These are phyloP conservation scores for Podospora australis DNA, from an alignment of 495 filamentous ascomycete species.

Conservation along the genomic window DNA sequence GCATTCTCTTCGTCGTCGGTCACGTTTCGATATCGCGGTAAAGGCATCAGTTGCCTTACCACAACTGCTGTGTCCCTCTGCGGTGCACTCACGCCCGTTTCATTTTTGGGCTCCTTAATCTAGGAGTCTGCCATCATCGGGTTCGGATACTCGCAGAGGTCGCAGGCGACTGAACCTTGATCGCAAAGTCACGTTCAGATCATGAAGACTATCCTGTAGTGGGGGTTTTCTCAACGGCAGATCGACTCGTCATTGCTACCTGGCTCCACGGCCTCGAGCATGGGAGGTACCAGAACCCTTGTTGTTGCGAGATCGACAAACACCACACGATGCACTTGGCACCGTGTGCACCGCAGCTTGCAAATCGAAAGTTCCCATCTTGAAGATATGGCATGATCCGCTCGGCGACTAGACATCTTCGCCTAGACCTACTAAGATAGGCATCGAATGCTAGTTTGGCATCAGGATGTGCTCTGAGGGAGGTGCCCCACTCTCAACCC, in stretches of 20 bases:
- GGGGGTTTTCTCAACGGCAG: too few relatives aligned
- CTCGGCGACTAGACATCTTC: background rate
- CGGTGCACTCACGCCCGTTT: conserved; percentile 1
- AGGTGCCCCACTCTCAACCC: background rate
- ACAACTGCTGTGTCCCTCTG: background rate
- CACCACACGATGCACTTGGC: too few relatives aligned
- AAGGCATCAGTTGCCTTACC: background rate
- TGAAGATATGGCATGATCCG: background rate
- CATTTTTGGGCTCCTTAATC: background rate
- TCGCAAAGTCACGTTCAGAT: too few relatives aligned
- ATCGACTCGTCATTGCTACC: background rate
- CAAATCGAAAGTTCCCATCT: background rate
- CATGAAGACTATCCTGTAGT: too few relatives aligned
- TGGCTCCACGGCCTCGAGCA: background rate
- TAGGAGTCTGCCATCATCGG: background rate
- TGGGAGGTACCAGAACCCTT: too few relatives aligned
- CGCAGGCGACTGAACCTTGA: too few relatives aligned
- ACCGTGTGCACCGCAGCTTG: too few relatives aligned
- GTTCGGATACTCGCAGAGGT: background rate
- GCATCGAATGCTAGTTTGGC: background rate
- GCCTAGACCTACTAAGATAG: conserved; percentile 1
- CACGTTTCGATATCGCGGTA: background rate
- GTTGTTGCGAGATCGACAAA: background rate
- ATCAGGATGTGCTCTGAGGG: background rate
- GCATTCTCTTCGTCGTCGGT: background rate